phyloP scores from a whole-genome alignment of 495 filamentous ascomycete genomes.

The Penicillium daleae region DNA sequence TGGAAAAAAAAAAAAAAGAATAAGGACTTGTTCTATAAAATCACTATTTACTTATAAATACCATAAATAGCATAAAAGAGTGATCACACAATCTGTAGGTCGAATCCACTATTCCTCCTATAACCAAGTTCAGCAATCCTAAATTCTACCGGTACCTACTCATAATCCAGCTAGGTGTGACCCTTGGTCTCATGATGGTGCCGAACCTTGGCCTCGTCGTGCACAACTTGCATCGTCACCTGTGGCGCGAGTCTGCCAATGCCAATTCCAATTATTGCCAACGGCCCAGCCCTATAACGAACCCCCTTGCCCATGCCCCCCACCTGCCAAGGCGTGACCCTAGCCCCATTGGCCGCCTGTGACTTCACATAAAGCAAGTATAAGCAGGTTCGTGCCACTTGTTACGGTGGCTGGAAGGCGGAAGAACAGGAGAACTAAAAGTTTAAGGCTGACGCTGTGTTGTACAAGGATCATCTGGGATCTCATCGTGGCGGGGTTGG shows the following conservation, averaged over 20 bases:
- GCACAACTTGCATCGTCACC: constrained; percentile 4
- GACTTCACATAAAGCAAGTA: constrained; percentile 20
- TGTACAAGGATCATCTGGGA: neutral
- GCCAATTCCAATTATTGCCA: constrained; percentile 8
- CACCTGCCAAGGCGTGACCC: constrained; percentile 29
- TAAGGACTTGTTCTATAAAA: neutral
- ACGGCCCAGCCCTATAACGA: constrained; percentile 30
- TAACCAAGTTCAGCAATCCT: too few species aligned
- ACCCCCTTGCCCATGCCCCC: constrained; percentile 14
- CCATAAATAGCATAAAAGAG: neutral
- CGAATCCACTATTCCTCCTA: too few species aligned
- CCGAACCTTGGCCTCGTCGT: neutral
- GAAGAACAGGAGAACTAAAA: neutral
- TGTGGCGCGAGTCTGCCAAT: constrained; percentile 11
- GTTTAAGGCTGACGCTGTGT: neutral
- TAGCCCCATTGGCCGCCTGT: constrained; percentile 21
- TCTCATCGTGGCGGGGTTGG: neutral
- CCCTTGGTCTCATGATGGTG: neutral
- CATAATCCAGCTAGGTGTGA: neutral
- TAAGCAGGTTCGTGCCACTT: constrained; percentile 3
- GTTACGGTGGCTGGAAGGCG: neutral
- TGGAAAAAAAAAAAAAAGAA: neutral
- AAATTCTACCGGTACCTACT: neutral
- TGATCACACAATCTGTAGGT: neutral
- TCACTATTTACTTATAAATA: neutral